These are phyloP conservation scores for Chrysanthemum lavandulifolium DNA, from an alignment of 129 eudicot species.

Conservation along the genomic window DNA sequence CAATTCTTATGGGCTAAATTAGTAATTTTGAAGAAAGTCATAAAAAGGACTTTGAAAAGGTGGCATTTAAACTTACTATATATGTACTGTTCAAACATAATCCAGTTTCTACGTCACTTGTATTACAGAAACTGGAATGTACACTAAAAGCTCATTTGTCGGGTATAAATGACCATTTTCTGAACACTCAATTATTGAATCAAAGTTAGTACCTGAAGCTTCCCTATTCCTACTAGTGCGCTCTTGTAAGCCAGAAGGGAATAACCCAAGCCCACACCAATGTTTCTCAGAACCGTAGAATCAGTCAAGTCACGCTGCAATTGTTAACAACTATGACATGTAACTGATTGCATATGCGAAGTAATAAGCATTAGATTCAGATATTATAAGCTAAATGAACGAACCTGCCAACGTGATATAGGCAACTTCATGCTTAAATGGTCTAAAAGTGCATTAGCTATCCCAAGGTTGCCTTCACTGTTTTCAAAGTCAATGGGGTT, in stretches of 20 bases:
- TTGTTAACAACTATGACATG: slow-evolving; percentile 10
- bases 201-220: slow-evolving; percentile 76
- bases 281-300: slow-evolving; percentile 91
- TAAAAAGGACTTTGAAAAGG: neutral
- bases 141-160: neutral
- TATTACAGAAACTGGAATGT: neutral
- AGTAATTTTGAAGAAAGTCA: neutral
- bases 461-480: slow-evolving; percentile 95
- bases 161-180: neutral
- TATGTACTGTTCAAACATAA: neutral
- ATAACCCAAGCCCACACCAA: slow-evolving; percentile 89
- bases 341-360: neutral
- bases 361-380: neutral
- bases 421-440: slow-evolving; percentile 83
- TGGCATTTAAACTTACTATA: neutral
- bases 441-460: slow-evolving; percentile 72
- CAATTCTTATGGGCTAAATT: neutral
- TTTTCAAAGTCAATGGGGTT: slow-evolving; percentile 98
- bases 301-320: slow-evolving; percentile 94
- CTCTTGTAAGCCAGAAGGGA: slow-evolving; percentile 83
- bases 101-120: neutral
- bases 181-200: neutral
- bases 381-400: neutral
- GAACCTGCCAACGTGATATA: slow-evolving; percentile 97
- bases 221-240: slow-evolving; percentile 76